Conservation (phyloP, 306 rosid genomes). For the Cicer bijugum region DNA sequence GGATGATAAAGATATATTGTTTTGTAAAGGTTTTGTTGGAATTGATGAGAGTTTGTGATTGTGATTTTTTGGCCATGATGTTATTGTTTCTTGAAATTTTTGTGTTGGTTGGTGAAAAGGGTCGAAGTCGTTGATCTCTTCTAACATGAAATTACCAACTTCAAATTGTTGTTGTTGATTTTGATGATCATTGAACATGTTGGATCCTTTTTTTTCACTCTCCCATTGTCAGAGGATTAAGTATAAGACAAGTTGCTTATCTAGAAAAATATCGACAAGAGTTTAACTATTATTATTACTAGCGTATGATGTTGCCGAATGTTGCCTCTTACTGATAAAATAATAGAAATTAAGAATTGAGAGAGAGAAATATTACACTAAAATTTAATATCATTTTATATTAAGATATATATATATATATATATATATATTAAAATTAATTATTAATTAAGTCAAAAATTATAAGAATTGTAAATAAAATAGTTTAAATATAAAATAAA, state of each 20-base stretch:
- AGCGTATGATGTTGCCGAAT: too few relatives aligned
- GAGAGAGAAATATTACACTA: too few relatives aligned
- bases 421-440: neutral
- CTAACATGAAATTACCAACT: constrained; percentile 37
- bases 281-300: neutral
- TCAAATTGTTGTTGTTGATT: constrained; percentile 43
- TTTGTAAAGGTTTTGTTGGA: constrained; percentile 34
- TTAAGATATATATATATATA: too few relatives aligned
- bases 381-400: too few relatives aligned
- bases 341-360: too few relatives aligned
- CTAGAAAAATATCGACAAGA: constrained; percentile 32
- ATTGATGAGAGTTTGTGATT: neutral
- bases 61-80: neutral
- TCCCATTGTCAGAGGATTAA: constrained; percentile 33
- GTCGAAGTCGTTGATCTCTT: constrained; percentile 47
- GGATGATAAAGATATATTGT: constrained; percentile 49
- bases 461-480: too few relatives aligned
- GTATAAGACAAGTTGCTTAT: constrained; percentile 31
- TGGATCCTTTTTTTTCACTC: constrained; percentile 1
- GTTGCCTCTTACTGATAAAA: too few relatives aligned
- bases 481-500: too few relatives aligned
- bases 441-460: neutral
- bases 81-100: constrained; percentile 24
- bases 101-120: constrained; percentile 38
- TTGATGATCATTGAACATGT: constrained; percentile 47